Evolutionary conservation across 345 rosid species (phyloP), one percentile per base, ranked within the genome.

Genomic region (Trapa incisa): DNA sequence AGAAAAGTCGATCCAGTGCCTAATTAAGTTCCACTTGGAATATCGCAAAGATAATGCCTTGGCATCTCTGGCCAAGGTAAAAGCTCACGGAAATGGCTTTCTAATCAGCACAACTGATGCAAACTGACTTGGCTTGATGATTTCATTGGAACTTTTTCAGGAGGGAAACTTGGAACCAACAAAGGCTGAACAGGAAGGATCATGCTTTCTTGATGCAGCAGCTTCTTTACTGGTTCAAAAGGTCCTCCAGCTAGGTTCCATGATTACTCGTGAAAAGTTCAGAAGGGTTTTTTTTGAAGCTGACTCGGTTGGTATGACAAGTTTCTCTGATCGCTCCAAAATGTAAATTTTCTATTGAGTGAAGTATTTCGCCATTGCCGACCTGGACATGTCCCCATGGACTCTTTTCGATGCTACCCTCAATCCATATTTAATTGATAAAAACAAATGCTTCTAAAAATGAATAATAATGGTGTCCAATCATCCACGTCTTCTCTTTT

Each of bases 161-260:
- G 96, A 84, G 72, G 95, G 96, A 68, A 88, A 77, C 68, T 84
- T 85, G 57, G 80, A 79, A 65, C 91, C 96, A 22, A 76, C 86
- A 65, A 75, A 84, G 80, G 42, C 47, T 0, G 96, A 90, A 71
- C 82, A 67, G 74, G 29, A 22, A 22, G 29, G 86, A 80, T 41
- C 84, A 86, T 53, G 92, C 96, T 74, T 91, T 94, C 91, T 79
- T 91, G 74, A 87, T 91, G 72, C 97, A 94, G 86, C 29, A 22
- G 0, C 82, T 91, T 76, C 96, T 94, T 79, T 91, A 80, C 87
- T 91, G 97, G 99, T 94, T 91, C 83, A 91, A 88, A 76, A 78
- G 66, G 68, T 80, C 92, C 47, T 94, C 91, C 95, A 88, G 29
- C 29, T 22, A 22, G 98, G 98, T 73, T 65, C 89, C 67, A 58